Base-by-base conservation (phyloP, 2,329 filamentous ascomycete genomes). In the Cercospora sojina region DNA sequence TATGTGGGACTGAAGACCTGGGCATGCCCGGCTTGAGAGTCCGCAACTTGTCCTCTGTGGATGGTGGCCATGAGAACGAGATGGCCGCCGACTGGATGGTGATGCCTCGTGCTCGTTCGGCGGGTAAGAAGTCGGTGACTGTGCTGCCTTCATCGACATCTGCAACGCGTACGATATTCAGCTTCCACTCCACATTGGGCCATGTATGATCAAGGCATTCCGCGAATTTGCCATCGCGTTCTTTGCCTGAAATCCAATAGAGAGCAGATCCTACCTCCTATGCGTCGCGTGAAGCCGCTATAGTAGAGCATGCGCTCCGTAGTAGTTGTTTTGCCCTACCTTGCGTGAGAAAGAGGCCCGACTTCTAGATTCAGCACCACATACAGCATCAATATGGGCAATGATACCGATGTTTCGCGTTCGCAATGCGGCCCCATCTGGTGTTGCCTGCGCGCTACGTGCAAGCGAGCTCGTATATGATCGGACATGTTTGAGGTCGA, bases 301-400 rank as follows among this genome's bases (percentile, higher is more conserved):
- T 97, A 97, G 77, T 93, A 98, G 75, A 99, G 90, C 94, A 98
- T 98, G 66, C 95, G 93, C 87, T 99, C 95, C 3, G 95, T 98
- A 0, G 95, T 99, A 0, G 95, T 98, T 1, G 95, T 99, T 83
- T 99, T 99, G 8, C 95, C 95, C 85, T 87, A 73, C 47, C 23
- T 2, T 16, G 76, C n/a, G 70, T 70, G 59, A 70, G 69, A 67
- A 62, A 25, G 35, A 43, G 38, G 35, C 41, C 16, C 35, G 29
- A 41, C 27, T 13, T 58, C 41, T 6, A 18, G 35, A 23, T 62
- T 23, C 27, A 29, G 31, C 25, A 49, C 49, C 47, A 79, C 83
- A 72, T 77, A 87, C 85, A 64, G 95, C 95, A 88, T 98, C 95
- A 71, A 99, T 97, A 79, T 99, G 95, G 67, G 95, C 95, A 78